Conservation (phyloP, 2,329 filamentous ascomycete species). For the Parafenestella ontariensis region DNA sequence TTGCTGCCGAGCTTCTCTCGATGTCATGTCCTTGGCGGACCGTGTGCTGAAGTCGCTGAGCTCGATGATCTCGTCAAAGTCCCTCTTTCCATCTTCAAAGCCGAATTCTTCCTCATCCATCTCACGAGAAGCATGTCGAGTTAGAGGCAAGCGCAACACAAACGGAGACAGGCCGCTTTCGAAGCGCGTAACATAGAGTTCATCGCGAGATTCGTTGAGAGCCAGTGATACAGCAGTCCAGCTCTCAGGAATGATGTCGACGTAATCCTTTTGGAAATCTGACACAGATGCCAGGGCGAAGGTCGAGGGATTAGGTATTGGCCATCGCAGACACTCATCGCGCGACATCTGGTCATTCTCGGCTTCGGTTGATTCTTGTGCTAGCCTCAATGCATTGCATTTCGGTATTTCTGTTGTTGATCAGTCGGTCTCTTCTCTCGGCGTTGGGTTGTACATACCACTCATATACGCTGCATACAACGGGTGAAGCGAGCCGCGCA, state of each 20-base stretch:
- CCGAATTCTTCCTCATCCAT: conserved; percentile 81
- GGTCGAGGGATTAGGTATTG: conserved; percentile 40
- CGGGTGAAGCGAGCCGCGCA: conserved; percentile 47
- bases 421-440: conserved; percentile 4
- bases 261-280: conserved; percentile 77
- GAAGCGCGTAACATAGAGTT: conserved; percentile 88
- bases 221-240: conserved; percentile 91
- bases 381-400: conserved; percentile 71
- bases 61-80: conserved; percentile 82
- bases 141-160: conserved; percentile 83
- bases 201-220: conserved; percentile 79
- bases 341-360: conserved; percentile 54
- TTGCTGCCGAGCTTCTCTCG: conserved; percentile 75
- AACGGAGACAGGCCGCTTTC: conserved; percentile 79
- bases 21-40: conserved; percentile 71
- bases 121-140: conserved; percentile 80
- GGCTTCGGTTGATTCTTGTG: conserved; percentile 62
- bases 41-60: conserved; percentile 86
- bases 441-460: conserved; percentile 25
- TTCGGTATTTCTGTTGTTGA: conserved; percentile 68
- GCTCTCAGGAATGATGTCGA: conserved; percentile 80
- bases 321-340: conserved; percentile 51
- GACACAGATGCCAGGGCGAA: conserved; percentile 49
- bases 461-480: conserved; percentile 50
- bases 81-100: conserved; percentile 78